Conservation (phyloP, 352 stramenopile species). For the Peronosclerospora sorghi region DNA sequence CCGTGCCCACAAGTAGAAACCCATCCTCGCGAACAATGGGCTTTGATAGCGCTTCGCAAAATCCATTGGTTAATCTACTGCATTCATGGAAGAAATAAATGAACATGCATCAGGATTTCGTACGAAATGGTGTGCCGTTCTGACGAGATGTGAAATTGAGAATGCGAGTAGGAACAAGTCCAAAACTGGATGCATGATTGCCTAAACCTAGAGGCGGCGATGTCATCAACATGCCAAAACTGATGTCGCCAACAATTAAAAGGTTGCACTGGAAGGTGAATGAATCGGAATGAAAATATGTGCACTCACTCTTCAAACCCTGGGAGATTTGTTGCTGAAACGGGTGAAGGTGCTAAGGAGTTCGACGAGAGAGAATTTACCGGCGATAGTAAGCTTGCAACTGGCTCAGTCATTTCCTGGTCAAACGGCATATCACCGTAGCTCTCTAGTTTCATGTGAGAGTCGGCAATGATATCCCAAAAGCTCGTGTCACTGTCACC, state of each 20-base stretch:
- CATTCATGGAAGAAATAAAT: not conserved
- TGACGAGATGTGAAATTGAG: slow-evolving; percentile 23
- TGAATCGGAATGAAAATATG: not conserved
- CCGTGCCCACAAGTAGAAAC: slow-evolving; percentile 55
- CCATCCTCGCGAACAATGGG: slow-evolving; percentile 67
- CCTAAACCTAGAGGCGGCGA: slow-evolving; percentile 5
- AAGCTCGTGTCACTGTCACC: slow-evolving; percentile 45
- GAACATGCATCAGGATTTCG: not conserved
- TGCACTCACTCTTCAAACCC: slow-evolving; percentile 22
- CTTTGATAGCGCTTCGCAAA: slow-evolving; percentile 51
- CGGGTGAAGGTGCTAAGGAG: slow-evolving; percentile 9
- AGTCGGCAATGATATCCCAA: slow-evolving; percentile 25
- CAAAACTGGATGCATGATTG: slow-evolving; percentile 5
- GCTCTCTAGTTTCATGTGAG: slow-evolving; percentile 23
- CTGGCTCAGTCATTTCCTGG: slow-evolving; percentile 16
- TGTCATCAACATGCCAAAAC: slow-evolving; percentile 1
- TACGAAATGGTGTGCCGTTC: slow-evolving; percentile 33
- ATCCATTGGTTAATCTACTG: not conserved
- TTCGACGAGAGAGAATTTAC: not conserved
- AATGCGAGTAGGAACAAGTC: slow-evolving; percentile 6
- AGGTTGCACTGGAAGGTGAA: not conserved
- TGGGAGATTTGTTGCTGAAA: slow-evolving; percentile 13
- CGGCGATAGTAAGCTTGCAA: slow-evolving; percentile 18
- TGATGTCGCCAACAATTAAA: slow-evolving; percentile 1
- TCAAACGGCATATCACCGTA: slow-evolving; percentile 26